phyloP scores from a whole-genome alignment of 441 rosid genomes.

The Jatropha multifida region DNA sequence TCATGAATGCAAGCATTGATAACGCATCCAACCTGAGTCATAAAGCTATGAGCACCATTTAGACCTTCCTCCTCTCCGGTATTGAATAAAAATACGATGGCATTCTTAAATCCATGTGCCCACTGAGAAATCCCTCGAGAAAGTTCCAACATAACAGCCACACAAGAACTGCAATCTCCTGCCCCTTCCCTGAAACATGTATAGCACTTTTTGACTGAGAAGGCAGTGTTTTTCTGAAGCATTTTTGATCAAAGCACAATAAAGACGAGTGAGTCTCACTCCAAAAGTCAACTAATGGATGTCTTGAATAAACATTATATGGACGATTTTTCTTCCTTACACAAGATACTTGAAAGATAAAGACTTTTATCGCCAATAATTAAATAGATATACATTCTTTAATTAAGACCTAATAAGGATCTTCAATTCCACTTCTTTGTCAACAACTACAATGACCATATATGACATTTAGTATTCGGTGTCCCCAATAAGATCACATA shows the following conservation, averaged over 20 bases:
- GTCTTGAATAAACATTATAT: background rate
- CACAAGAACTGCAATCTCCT: slow-evolving; percentile 97
- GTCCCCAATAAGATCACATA: background rate
- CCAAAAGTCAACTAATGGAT: background rate
- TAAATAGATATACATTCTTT: background rate
- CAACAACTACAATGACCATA: background rate
- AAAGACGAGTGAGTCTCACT: background rate
- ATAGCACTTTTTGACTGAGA: slow-evolving; percentile 16
- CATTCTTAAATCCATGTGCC: slow-evolving; percentile 93
- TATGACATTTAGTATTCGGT: background rate
- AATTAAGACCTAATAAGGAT: background rate
- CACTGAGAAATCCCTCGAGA: slow-evolving; percentile 91
- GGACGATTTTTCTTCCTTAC: background rate
- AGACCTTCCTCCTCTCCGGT: slow-evolving; percentile 98
- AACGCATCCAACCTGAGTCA: slow-evolving; percentile 72
- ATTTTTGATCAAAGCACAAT: background rate
- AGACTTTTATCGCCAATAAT: background rate
- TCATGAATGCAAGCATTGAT: slow-evolving; percentile 9
- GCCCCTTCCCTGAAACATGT: slow-evolving; percentile 75
- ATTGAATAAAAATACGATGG: slow-evolving; percentile 81
- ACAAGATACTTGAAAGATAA: background rate
- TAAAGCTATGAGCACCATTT: slow-evolving; percentile 95
- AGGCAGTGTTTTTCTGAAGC: background rate
- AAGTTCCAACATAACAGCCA: slow-evolving; percentile 95
- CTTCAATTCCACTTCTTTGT: background rate